phyloP scores from a whole-genome alignment of 768 basidiomycete species.

The Lyophyllum shimeji region DNA sequence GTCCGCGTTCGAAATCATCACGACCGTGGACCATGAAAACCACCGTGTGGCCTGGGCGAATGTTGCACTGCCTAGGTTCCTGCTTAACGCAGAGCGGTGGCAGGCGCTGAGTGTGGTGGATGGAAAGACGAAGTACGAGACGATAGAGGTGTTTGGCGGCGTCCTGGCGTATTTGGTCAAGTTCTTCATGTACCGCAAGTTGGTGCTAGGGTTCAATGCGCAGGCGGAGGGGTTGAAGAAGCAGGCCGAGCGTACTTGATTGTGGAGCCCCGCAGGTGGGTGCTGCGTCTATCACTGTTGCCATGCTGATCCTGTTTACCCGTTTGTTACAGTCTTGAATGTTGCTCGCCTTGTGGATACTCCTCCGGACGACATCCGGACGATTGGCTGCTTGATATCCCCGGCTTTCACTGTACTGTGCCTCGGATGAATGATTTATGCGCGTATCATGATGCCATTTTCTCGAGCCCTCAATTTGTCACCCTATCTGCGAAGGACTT shows the following conservation, averaged over 20 bases:
- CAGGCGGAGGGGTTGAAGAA: slow-evolving; percentile 59
- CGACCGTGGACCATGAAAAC: slow-evolving; percentile 49
- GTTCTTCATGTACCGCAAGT: slow-evolving; percentile 39
- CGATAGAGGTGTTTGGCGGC: slow-evolving; percentile 59
- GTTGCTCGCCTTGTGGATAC: background rate
- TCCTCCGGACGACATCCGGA: background rate
- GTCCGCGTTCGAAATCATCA: slow-evolving; percentile 45
- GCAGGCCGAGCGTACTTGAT: slow-evolving; percentile 38
- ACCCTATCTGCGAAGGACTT: no score
- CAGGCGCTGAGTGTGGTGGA: slow-evolving; percentile 54
- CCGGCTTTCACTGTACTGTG: no score
- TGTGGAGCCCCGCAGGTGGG: background rate
- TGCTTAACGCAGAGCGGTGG: slow-evolving; percentile 61
- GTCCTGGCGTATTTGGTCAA: slow-evolving; percentile 52
- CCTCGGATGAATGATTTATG: no score
- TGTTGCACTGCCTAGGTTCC: slow-evolving; percentile 38
- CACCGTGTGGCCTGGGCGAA: slow-evolving; percentile 59
- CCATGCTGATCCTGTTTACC: no score
- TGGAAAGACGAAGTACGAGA: slow-evolving; percentile 63
- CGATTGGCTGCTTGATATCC: background rate
- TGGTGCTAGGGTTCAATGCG: slow-evolving; percentile 47
- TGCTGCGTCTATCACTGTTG: background rate
- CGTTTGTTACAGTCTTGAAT: background rate
- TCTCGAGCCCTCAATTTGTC: no score
- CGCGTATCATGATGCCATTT: no score